Evolutionary conservation across 768 basidiomycete species (phyloP).

Genomic region (Daedalea quercina): DNA sequence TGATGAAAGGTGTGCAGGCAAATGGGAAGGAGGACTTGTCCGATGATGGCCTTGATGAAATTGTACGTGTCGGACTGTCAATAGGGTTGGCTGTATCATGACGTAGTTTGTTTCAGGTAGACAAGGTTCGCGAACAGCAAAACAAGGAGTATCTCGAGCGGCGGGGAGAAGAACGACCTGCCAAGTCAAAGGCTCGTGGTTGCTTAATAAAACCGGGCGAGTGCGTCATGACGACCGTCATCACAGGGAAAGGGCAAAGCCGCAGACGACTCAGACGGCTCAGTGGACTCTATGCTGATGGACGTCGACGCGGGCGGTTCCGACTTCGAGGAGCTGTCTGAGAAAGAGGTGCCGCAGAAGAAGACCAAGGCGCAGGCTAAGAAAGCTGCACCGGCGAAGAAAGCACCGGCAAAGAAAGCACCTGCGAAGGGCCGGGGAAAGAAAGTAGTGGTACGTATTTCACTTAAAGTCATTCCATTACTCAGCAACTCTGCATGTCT

Average conservation of each 20-base stretch:
- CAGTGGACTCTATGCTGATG: constrained; percentile 71
- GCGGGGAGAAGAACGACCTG: constrained; percentile 24
- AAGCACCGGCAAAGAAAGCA: constrained; percentile 29
- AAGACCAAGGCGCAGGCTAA: constrained; percentile 31
- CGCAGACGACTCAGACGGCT: constrained; percentile 47
- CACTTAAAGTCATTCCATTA: not conserved
- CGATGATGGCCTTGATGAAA: constrained; percentile 71
- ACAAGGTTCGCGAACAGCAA: constrained; percentile 63
- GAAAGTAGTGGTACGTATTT: constrained; percentile 39
- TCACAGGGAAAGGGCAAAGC: constrained; percentile 42
- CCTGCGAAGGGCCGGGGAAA: constrained; percentile 34
- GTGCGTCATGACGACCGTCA: not conserved
- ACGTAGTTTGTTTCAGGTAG: constrained; percentile 36
- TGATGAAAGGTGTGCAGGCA: constrained; percentile 66
- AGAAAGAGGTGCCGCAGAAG: constrained; percentile 42
- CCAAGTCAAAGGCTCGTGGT: constrained; percentile 39
- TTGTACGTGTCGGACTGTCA: constrained; percentile 37
- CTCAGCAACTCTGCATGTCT: not conserved
- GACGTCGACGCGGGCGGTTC: constrained; percentile 58
- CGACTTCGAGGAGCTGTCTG: constrained; percentile 46
- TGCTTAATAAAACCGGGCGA: not conserved
- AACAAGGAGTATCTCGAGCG: constrained; percentile 57
- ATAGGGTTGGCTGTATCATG: not conserved
- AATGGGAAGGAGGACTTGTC: constrained; percentile 55
- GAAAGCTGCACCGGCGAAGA: constrained; percentile 21